Evolutionary conservation across 139 green algal genomes (phyloP).

Genomic region (Chlamydomonas eustigma): DNA sequence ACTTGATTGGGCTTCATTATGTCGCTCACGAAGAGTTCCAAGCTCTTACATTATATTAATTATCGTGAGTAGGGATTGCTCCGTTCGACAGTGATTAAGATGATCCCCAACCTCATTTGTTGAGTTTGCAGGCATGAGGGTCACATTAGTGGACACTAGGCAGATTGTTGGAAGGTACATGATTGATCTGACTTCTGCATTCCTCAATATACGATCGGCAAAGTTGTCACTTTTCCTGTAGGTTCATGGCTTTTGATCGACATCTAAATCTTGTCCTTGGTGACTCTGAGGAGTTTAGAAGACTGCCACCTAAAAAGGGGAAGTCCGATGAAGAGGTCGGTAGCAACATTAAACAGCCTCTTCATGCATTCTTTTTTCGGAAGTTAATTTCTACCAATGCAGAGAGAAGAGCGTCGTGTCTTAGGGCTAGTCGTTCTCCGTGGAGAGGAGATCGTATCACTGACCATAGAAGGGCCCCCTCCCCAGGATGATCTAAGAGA

Average conservation of each 20-base stretch:
- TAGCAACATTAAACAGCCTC: background rate
- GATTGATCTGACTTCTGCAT: background rate
- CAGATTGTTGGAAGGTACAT: slow-evolving; percentile 89
- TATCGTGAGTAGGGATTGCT: slow-evolving; percentile 63
- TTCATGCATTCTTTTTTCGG: background rate
- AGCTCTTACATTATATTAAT: slow-evolving; percentile 98
- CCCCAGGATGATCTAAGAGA: slow-evolving; percentile 66
- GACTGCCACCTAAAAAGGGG: slow-evolving; percentile 92
- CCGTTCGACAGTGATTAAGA: background rate
- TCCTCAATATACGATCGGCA: background rate
- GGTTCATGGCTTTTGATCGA: slow-evolving; percentile 98
- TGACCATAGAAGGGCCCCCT: slow-evolving; percentile 94
- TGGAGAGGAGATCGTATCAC: slow-evolving; percentile 90
- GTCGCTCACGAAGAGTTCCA: slow-evolving; percentile 81
- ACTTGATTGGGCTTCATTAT: slow-evolving; percentile 33
- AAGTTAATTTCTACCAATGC: slow-evolving; percentile 16
- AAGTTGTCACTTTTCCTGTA: slow-evolving; percentile 23
- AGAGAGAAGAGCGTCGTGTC: slow-evolving; percentile 86
- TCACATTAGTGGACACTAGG: slow-evolving; percentile 77
- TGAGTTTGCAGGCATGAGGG: slow-evolving; percentile 72
- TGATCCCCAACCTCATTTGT: background rate
- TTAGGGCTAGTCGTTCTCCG: slow-evolving; percentile 93
- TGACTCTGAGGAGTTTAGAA: slow-evolving; percentile 93
- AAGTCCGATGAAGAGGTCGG: slow-evolving; percentile 72
- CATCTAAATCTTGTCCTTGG: slow-evolving; percentile 99